These are phyloP conservation scores for Biancaea sappan DNA, from an alignment of 306 rosid species.

Conservation along the genomic window DNA sequence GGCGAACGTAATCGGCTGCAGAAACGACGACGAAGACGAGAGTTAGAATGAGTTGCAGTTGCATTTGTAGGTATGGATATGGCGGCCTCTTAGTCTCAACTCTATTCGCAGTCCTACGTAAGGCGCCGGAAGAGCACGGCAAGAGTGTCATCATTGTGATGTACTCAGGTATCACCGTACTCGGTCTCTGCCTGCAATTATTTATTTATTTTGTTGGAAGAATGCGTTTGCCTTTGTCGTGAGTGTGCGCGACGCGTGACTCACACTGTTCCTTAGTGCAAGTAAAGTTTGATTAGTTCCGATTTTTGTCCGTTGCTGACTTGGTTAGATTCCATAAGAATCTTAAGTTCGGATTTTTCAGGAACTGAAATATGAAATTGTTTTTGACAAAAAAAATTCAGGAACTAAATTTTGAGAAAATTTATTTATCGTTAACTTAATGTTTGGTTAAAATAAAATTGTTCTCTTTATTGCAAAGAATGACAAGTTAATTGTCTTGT, in stretches of 20 bases:
- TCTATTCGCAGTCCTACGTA: conserved; percentile 18
- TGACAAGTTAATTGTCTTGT: too few relatives aligned
- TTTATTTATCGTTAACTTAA: too few relatives aligned
- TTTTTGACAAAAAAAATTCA: too few relatives aligned
- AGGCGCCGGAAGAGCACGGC: conserved; percentile 37
- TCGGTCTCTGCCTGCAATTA: not conserved
- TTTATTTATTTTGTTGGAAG: too few relatives aligned
- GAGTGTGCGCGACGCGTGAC: too few relatives aligned
- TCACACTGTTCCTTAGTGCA: not conserved
- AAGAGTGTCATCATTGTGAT: conserved; percentile 36
- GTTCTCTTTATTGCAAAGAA: too few relatives aligned
- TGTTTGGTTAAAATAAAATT: too few relatives aligned
- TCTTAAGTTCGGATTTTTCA: not conserved
- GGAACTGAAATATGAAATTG: too few relatives aligned
- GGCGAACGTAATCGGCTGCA: conserved; percentile 68
- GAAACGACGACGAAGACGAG: conserved; percentile 33
- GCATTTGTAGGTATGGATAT: conserved; percentile 40
- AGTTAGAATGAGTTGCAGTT: conserved; percentile 34
- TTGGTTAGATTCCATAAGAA: not conserved
- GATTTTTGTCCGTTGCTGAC: not conserved
- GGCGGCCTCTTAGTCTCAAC: not conserved
- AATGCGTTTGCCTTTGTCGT: not conserved
- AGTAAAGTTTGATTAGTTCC: not conserved
- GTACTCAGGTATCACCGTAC: too few relatives aligned
- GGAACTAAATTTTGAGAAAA: too few relatives aligned